These are phyloP conservation scores for Francoa sonchifolia DNA, from an alignment of 441 rosid genomes.

Conservation along the genomic window DNA sequence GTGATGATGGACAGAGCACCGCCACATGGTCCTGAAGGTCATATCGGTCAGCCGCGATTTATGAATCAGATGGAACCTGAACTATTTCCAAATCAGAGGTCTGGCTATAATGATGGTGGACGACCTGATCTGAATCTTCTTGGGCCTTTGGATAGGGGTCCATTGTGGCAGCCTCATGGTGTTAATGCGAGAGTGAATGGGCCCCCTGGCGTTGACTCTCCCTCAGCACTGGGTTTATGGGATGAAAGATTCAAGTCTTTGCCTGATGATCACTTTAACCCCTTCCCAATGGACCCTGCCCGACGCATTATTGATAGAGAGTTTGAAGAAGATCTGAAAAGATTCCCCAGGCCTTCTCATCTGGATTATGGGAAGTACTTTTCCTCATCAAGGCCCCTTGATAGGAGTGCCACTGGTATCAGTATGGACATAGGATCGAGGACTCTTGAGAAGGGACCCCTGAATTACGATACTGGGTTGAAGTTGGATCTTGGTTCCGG, in stretches of 20 bases:
- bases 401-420: conserved; percentile 26
- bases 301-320: conserved; percentile 22
- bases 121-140: conserved; percentile 18
- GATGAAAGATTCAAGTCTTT: conserved; percentile 30
- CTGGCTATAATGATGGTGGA: conserved; percentile 24
- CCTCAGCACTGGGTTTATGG: conserved; percentile 15
- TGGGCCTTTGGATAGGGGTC: conserved; percentile 13
- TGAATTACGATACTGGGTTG: conserved; percentile 16
- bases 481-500: conserved; percentile 24
- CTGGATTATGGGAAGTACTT: conserved; percentile 25
- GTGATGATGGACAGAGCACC: conserved; percentile 11
- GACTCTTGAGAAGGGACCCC: conserved; percentile 31
- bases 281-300: conserved; percentile 23
- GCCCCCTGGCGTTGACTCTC: conserved; percentile 19
- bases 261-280: conserved; percentile 25
- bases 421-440: conserved; percentile 23
- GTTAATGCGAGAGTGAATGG: conserved; percentile 25
- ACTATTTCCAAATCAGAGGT: conserved; percentile 18
- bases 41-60: conserved; percentile 17
- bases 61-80: conserved; percentile 22
- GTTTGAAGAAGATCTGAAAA: conserved; percentile 37
- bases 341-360: conserved; percentile 29
- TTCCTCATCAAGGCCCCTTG: conserved; percentile 31
- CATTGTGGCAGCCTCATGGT: conserved; percentile 19
- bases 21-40: conserved; percentile 18